Evolutionary conservation across 2,329 filamentous ascomycete species (phyloP).

Genomic region (Atkinsonella hypoxylon): DNA sequence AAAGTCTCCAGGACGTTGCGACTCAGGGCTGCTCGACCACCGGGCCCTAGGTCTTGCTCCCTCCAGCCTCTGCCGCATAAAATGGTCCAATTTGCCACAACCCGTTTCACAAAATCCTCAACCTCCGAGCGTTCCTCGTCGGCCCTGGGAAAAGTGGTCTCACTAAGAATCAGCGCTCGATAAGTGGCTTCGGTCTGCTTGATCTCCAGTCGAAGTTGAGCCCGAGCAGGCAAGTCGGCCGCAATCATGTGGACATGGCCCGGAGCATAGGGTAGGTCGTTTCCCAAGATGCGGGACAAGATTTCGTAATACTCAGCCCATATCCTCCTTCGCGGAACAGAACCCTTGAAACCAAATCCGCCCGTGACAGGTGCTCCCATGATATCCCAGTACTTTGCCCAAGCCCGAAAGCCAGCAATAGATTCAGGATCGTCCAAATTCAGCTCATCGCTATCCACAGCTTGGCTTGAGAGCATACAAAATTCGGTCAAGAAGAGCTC

Average conservation of each 20-base stretch:
- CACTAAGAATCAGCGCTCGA: slow-evolving; percentile 63
- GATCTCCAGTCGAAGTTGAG: slow-evolving; percentile 62
- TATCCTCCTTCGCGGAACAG: slow-evolving; percentile 52
- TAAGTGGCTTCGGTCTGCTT: slow-evolving; percentile 70
- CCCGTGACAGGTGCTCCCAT: slow-evolving; percentile 35
- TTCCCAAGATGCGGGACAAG: slow-evolving; percentile 63
- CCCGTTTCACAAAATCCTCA: slow-evolving; percentile 68
- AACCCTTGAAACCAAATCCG: slow-evolving; percentile 45
- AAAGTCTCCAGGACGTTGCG: slow-evolving; percentile 74
- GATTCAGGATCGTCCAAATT: slow-evolving; percentile 40
- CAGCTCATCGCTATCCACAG: slow-evolving; percentile 38
- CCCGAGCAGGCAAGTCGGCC: slow-evolving; percentile 41
- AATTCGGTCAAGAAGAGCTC: slow-evolving; percentile 66
- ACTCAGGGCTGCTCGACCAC: slow-evolving; percentile 64
- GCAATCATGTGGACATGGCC: slow-evolving; percentile 29
- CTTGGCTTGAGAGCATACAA: slow-evolving; percentile 56
- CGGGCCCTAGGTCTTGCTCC: slow-evolving; percentile 68
- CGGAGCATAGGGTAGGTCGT: slow-evolving; percentile 48
- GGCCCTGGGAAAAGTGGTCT: slow-evolving; percentile 75
- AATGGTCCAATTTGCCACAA: slow-evolving; percentile 75
- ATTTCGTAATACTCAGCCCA: slow-evolving; percentile 81
- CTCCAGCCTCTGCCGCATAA: slow-evolving; percentile 71
- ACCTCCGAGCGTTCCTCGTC: slow-evolving; percentile 68
- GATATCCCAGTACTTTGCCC: slow-evolving; percentile 57
- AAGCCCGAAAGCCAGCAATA: slow-evolving; percentile 49